Conservation (phyloP, 257 asterid genomes). For the Fraxinus quadrangulata region DNA sequence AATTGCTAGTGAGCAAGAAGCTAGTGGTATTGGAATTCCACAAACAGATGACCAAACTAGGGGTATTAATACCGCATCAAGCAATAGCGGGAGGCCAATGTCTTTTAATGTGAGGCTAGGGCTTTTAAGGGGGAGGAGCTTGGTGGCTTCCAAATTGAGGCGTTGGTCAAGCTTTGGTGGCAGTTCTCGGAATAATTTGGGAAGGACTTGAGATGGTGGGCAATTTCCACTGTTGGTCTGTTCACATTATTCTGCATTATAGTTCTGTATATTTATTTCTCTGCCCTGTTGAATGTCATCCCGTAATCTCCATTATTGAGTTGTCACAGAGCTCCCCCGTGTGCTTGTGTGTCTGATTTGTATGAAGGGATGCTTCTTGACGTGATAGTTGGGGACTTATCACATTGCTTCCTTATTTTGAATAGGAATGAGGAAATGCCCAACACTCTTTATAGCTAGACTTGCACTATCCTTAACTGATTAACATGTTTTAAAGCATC, state of each 20-base stretch:
- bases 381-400: not conserved
- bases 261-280: not conserved
- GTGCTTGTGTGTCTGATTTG: constrained; percentile 14
- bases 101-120: constrained; percentile 74
- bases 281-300: constrained; percentile 20
- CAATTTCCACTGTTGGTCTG: constrained; percentile 20
- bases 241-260: constrained; percentile 23
- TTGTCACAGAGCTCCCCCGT: not conserved
- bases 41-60: constrained; percentile 4
- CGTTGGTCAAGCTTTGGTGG: constrained; percentile 76
- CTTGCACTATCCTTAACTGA: constrained; percentile 2
- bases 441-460: constrained; percentile 20
- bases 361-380: constrained; percentile 3
- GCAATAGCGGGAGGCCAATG: constrained; percentile 51
- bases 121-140: constrained; percentile 57
- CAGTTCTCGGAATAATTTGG: constrained; percentile 44
- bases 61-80: constrained; percentile 31
- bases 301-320: not conserved
- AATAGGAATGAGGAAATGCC: constrained; percentile 21
- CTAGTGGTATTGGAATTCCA: constrained; percentile 35
- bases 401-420: not conserved
- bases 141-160: constrained; percentile 59
- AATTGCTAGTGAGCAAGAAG: constrained; percentile 21
- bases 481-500: constrained; percentile 16
- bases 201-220: constrained; percentile 35